Conservation (phyloP, 2,329 filamentous ascomycete species). For the Elsinoe australis region DNA sequence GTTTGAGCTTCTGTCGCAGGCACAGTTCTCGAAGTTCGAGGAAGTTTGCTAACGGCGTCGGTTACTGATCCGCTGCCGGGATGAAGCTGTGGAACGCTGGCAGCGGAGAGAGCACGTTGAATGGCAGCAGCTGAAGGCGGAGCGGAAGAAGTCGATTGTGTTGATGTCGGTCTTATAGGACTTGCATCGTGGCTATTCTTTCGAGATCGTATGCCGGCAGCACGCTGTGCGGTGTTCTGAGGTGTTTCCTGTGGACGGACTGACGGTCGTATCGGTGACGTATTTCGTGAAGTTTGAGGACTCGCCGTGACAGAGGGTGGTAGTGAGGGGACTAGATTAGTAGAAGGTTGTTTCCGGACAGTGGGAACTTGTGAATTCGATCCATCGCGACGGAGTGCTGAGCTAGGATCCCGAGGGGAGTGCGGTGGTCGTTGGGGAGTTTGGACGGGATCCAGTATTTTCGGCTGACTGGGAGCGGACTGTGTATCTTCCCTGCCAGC, state of each 20-base stretch:
- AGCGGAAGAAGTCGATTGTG: constrained; percentile 37
- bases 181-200: constrained; percentile 41
- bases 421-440: constrained; percentile 19
- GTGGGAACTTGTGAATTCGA: constrained; percentile 17
- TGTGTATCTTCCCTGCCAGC: constrained; percentile 27
- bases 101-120: constrained; percentile 60
- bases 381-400: constrained; percentile 19
- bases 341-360: constrained; percentile 26
- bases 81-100: constrained; percentile 59
- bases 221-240: constrained; percentile 16
- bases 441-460: constrained; percentile 33
- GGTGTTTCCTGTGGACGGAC: constrained; percentile 26
- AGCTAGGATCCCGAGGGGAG: constrained; percentile 20
- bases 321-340: constrained; percentile 24
- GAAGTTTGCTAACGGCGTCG: constrained; percentile 55
- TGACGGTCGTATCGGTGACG: constrained; percentile 35
- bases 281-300: constrained; percentile 41
- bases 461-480: constrained; percentile 31
- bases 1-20: constrained; percentile 40
- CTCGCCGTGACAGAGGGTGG: constrained; percentile 35
- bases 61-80: constrained; percentile 43
- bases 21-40: constrained; percentile 52
- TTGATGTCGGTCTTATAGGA: constrained; percentile 33
- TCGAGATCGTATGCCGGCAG: constrained; percentile 32
- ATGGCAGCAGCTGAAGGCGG: constrained; percentile 53